These are phyloP conservation scores for Stephania yunnanensis DNA, from an alignment of 164 flowering plant genomes.

Conservation along the genomic window DNA sequence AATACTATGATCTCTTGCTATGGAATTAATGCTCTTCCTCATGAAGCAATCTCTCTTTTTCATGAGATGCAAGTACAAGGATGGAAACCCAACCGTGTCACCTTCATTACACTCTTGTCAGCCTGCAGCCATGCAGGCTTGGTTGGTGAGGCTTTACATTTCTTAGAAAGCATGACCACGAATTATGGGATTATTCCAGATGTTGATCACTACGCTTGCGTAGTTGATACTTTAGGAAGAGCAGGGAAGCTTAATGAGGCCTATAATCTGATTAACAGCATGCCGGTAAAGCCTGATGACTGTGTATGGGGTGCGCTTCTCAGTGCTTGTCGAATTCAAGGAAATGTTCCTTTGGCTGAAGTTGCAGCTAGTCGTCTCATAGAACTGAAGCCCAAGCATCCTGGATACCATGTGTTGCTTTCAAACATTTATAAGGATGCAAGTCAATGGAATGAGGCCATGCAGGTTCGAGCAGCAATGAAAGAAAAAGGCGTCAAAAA, in stretches of 20 bases:
- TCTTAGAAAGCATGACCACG: constrained; percentile 18
- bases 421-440: constrained; percentile 25
- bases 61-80: constrained; percentile 23
- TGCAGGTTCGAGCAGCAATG: constrained; percentile 22
- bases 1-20: constrained; percentile 25
- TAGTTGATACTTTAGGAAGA: constrained; percentile 21
- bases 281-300: constrained; percentile 27
- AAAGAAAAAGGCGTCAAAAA: constrained; percentile 23
- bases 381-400: constrained; percentile 23
- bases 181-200: constrained; percentile 20
- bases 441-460: constrained; percentile 18
- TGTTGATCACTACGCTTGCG: constrained; percentile 26
- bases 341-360: constrained; percentile 23
- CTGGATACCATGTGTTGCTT: constrained; percentile 28
- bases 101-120: constrained; percentile 26
- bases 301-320: constrained; percentile 30
- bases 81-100: constrained; percentile 23
- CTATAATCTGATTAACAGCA: constrained; percentile 19
- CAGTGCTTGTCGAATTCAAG: constrained; percentile 26
- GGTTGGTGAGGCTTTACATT: constrained; percentile 20
- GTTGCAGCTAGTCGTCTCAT: constrained; percentile 23
- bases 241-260: constrained; percentile 24
- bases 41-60: constrained; percentile 18
- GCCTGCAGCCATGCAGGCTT: constrained; percentile 26
- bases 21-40: constrained; percentile 16